Conservation (phyloP, 2,329 filamentous ascomycete genomes). For the Diplodia corticola region DNA sequence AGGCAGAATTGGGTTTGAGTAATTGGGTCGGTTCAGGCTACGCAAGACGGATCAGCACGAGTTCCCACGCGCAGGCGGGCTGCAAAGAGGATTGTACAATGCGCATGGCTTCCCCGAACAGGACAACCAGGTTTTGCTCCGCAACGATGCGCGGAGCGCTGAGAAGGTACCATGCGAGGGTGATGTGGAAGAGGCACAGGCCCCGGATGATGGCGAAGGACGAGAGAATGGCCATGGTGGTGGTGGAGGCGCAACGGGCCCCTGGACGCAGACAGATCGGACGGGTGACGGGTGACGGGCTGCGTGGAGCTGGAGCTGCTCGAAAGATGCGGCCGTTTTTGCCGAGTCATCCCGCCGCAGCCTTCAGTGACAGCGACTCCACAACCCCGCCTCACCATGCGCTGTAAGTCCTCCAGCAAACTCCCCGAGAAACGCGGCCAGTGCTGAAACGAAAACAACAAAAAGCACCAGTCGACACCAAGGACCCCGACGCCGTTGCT, state of each 20-base stretch:
- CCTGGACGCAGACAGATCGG: not conserved
- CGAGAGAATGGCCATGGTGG: slow-evolving; percentile 76
- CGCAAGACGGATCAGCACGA: slow-evolving; percentile 13
- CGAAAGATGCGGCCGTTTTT: not conserved
- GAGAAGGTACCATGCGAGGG: slow-evolving; percentile 80
- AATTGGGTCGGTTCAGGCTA: slow-evolving; percentile 69
- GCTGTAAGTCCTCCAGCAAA: not conserved
- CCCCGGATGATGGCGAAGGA: slow-evolving; percentile 78
- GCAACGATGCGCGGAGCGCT: slow-evolving; percentile 70
- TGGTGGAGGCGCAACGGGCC: not conserved
- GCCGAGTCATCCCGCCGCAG: slow-evolving; percentile 9
- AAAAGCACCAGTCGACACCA: not conserved
- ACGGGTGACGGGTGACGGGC: too few species aligned
- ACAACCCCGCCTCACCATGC: not conserved
- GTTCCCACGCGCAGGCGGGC: not conserved
- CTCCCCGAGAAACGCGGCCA: not conserved
- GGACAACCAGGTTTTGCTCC: slow-evolving; percentile 76
- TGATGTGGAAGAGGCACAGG: slow-evolving; percentile 81
- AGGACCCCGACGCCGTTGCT: not conserved
- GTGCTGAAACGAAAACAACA: too few species aligned
- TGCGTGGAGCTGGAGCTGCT: not conserved
- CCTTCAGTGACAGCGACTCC: not conserved
- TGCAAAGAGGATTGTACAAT: slow-evolving; percentile 57
- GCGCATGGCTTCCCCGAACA: slow-evolving; percentile 80
- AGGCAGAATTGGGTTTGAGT: slow-evolving; percentile 66